Conservation (phyloP, 768 basidiomycete genomes). For the Sistotremastrum niveocremeum region DNA sequence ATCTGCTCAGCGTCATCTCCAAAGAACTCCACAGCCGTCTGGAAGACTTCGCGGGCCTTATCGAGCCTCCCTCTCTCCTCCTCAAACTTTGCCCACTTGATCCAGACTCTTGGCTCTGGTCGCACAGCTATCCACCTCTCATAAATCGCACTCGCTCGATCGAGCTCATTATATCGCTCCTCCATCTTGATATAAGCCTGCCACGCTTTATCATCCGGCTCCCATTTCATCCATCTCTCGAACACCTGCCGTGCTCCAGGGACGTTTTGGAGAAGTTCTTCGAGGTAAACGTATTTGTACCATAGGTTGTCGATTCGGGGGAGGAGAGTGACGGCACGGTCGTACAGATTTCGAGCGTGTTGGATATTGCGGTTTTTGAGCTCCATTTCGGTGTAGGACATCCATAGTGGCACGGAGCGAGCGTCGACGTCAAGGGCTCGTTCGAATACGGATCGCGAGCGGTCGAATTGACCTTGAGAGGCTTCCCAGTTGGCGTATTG, state of each 20-base stretch:
- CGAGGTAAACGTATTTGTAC: constrained; percentile 99
- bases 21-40: constrained; percentile 81
- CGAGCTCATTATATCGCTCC: constrained; percentile 81
- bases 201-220: constrained; percentile 99
- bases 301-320: constrained; percentile 95
- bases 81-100: constrained; percentile 53
- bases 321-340: constrained; percentile 91
- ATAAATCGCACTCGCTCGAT: constrained; percentile 85
- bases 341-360: constrained; percentile 92
- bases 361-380: constrained; percentile 96
- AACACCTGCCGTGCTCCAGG: constrained; percentile 95
- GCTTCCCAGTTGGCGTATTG: constrained; percentile 88
- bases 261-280: constrained; percentile 92
- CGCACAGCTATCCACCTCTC: constrained; percentile 75
- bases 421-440: constrained; percentile 94
- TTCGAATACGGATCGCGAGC: constrained; percentile 91
- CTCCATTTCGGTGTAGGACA: constrained; percentile 94
- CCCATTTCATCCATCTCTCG: constrained; percentile 99
- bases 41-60: constrained; percentile 78
- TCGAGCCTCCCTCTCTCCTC: constrained; percentile 47
- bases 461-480: constrained; percentile 90
- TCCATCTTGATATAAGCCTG: constrained; percentile 99
- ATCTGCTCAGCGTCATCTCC: constrained; percentile 82
- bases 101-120: constrained; percentile 51
- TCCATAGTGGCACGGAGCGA: constrained; percentile 81